phyloP scores from a whole-genome alignment of 257 asterid species.

The Perilla frutescens region DNA sequence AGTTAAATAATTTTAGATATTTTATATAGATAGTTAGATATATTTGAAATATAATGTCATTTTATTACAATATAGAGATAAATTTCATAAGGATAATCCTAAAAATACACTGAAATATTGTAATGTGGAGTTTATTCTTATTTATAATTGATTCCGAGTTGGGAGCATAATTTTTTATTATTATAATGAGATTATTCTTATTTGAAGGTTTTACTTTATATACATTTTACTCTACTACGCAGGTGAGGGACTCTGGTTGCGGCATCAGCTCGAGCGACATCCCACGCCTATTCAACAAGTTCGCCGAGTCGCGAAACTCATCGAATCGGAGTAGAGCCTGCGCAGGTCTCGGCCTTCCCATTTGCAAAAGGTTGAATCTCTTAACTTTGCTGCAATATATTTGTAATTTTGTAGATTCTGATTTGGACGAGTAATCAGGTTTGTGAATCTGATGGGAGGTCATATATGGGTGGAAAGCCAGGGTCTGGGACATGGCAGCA shows the following conservation, averaged over 20 bases:
- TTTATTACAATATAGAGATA: too few relatives aligned
- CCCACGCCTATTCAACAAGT: conserved; percentile 66
- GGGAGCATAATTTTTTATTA: too few relatives aligned
- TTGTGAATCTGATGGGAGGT: conserved; percentile 72
- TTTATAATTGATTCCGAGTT: too few relatives aligned
- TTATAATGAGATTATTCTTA: too few relatives aligned
- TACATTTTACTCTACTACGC: background rate
- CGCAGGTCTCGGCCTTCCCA: conserved; percentile 75
- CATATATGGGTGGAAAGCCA: conserved; percentile 70
- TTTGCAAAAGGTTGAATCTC: conserved; percentile 62
- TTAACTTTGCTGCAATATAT: background rate
- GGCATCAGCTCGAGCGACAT: conserved; percentile 63
- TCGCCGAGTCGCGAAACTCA: conserved; percentile 42
- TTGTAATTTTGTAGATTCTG: background rate
- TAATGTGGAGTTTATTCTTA: too few relatives aligned
- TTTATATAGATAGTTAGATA: too few relatives aligned
- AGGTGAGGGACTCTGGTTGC: conserved; percentile 75
- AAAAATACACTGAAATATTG: too few relatives aligned
- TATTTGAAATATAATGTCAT: too few relatives aligned
- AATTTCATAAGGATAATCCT: too few relatives aligned
- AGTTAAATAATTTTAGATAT: too few relatives aligned
- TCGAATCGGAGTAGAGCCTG: conserved; percentile 47
- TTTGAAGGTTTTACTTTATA: too few relatives aligned
- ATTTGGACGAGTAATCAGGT: conserved; percentile 41
- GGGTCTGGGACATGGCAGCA: conserved; percentile 65